A percentile compares a stretch with the other conserved stretches of the same genome.
These are phyloP conservation scores for Neoboletus magnificus DNA, from an alignment of 768 basidiomycete genomes.

Conservation along the genomic window DNA sequence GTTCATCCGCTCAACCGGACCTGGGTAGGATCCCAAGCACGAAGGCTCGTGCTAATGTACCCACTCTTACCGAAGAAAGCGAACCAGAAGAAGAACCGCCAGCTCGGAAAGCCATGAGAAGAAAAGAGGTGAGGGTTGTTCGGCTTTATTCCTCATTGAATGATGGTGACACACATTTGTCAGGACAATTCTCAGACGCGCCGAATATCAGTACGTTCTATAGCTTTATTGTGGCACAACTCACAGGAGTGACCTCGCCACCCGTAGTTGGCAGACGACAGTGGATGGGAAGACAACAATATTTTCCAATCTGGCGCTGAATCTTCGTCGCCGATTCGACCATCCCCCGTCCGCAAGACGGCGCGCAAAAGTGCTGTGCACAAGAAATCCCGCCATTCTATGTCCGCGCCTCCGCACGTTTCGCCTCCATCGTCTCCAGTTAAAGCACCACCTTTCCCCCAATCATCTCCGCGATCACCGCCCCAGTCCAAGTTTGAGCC, in stretches of 20 bases:
- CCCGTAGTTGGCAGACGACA: constrained; percentile 51
- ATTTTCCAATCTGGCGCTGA: constrained; percentile 89
- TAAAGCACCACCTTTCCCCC: constrained; percentile 24
- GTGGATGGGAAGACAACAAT: constrained; percentile 90
- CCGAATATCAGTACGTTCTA: constrained; percentile 49
- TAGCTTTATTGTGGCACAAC: constrained; percentile 10
- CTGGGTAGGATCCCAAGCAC: constrained; percentile 49
- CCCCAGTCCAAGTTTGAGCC: constrained; percentile 58
- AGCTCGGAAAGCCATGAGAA: constrained; percentile 56
- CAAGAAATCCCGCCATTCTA: constrained; percentile 63
- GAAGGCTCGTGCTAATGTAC: constrained; percentile 36
- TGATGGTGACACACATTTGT: constrained; percentile 30
- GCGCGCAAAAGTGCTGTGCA: constrained; percentile 37
- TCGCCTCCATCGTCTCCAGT: constrained; percentile 43
- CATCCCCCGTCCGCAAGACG: constrained; percentile 51
- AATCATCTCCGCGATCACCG: constrained; percentile 37
- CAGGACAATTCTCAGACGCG: constrained; percentile 51
- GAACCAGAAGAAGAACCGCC: constrained; percentile 67
- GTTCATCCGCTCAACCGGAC: constrained; percentile 74
- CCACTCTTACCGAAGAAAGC: constrained; percentile 64
- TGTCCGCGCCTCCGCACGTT: constrained; percentile 64
- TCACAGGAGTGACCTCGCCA: constrained; percentile 4
- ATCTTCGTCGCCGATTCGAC: constrained; percentile 73
- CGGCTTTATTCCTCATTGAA: neutral
- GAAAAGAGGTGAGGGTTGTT: constrained; percentile 48